Percentiles rank a stretch among this genome's conserved stretches.
phyloP scores from a whole-genome alignment of 1,139 yeast species.

The Wickerhamiella infanticola region DNA sequence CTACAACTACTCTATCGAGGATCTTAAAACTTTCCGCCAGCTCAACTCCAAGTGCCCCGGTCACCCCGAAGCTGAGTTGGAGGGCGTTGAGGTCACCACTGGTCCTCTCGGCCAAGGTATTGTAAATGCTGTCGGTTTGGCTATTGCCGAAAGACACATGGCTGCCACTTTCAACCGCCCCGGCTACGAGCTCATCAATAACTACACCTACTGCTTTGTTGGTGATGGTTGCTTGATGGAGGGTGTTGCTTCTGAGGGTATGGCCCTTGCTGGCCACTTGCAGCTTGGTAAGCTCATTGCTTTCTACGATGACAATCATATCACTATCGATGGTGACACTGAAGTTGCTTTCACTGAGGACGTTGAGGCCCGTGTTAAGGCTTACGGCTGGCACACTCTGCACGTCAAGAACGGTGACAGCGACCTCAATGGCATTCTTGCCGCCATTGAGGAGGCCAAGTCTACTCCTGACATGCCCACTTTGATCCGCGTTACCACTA shows the following conservation, averaged over 20 bases:
- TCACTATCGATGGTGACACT: conserved; percentile 94
- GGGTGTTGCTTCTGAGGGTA: conserved; percentile 93
- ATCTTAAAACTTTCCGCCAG: conserved; percentile 84
- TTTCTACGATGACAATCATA: conserved; percentile 93
- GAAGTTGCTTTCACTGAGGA: conserved; percentile 89
- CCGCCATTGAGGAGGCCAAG: conserved; percentile 45
- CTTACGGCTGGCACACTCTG: conserved; percentile 90
- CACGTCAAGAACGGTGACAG: conserved; percentile 70
- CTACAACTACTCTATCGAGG: conserved; percentile 67
- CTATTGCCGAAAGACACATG: conserved; percentile 83
- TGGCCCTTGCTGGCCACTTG: conserved; percentile 92
- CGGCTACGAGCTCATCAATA: conserved; percentile 52
- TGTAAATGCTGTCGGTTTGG: conserved; percentile 91
- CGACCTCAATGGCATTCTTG: conserved; percentile 55
- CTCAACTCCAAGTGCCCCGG: conserved; percentile 89
- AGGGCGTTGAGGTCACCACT: conserved; percentile 95
- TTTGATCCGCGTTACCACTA: conserved; percentile 74
- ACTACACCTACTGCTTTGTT: conserved; percentile 62
- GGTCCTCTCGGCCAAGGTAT: conserved; percentile 99
- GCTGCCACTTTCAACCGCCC: conserved; percentile 94
- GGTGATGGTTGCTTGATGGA: conserved; percentile 99
- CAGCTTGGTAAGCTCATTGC: conserved; percentile 88
- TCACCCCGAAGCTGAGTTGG: conserved; percentile 76
- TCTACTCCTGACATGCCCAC: conserved; percentile 60
- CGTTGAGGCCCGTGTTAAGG: conserved; percentile 68